Base-by-base conservation (phyloP, 2,329 filamentous ascomycete genomes). In the Tolypocladium endophyticum region DNA sequence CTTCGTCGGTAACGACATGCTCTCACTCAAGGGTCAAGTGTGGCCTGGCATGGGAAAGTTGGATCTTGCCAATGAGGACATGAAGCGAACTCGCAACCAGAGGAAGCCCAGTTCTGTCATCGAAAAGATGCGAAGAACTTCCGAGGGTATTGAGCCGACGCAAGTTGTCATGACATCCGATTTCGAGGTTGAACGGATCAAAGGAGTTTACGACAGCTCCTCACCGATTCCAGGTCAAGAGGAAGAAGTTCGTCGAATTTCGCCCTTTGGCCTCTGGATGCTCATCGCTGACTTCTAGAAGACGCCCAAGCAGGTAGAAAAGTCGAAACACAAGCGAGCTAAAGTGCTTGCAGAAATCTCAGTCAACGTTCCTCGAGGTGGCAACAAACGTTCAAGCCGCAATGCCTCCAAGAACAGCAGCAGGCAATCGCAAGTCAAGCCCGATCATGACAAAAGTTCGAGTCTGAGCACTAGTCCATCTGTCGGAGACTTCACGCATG, bases 31-130 rank as follows among this genome's bases (percentile, higher is more conserved):
- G 71, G 89, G 89, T 2, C 76, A 87, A n/a, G 77, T 84, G 55
- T 91, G 86, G 80, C 86, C 87, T 3, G 89, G 89, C 23, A 92
- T 92, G 89, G 82, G 84, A 58, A 80, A 90, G n/a, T 92, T 92
- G 69, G 89, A 93, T 71, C 85, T 89, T 58, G 89, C 89, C 5
- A 89, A 87, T 5, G 81, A 85, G 20, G 83, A 87, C 62, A 87
- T 89, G 79, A 87, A 85, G 66, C 81, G 86, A 54, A 89, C 85
- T 74, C 80, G 89, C 57, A 92, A 92, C 69, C 89, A 93, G 72
- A 85, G 87, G 66, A 93, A 93, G 71, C 84, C 87, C 58, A 80
- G 78, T n/a, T 86, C 84, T 1, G 85, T 90, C n/a, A 75, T 91
- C 28, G 78, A 83, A 59, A 81, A 83, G 61, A 85, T 93, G 72